These are phyloP conservation scores for Schwanniomyces vanrijiae DNA, from an alignment of 805 yeast genomes.

Conservation along the genomic window DNA sequence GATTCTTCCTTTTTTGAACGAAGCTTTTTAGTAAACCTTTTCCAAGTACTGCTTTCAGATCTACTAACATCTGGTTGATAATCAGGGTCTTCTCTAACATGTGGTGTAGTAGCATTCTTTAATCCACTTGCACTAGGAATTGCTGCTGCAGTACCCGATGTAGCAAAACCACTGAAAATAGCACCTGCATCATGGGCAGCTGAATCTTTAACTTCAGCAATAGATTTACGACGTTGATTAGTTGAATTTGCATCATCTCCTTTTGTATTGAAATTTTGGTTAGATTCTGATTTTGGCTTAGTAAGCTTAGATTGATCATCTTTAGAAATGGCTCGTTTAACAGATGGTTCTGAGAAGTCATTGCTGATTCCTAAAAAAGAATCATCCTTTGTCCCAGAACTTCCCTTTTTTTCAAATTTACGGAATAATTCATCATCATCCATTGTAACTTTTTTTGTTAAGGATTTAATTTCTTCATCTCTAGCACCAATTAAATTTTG, in stretches of 20 bases:
- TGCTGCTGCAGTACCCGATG: conserved; percentile 8
- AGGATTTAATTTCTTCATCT: conserved; percentile 31
- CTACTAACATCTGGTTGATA: neutral
- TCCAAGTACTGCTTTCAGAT: conserved; percentile 3
- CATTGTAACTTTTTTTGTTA: conserved; percentile 31
- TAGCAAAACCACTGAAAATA: conserved; percentile 14
- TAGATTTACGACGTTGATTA: neutral
- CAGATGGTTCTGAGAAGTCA: conserved; percentile 20
- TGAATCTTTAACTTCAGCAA: neutral
- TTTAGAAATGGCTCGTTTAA: conserved; percentile 6
- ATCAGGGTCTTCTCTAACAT: neutral
- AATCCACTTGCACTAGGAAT: neutral
- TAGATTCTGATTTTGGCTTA: neutral
- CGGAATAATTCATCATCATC: conserved; percentile 27
- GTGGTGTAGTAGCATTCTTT: neutral
- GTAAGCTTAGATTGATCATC: conserved; percentile 1
- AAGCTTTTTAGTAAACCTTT: conserved; percentile 5
- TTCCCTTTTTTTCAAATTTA: neutral
- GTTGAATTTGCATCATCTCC: neutral
- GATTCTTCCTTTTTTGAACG: neutral
- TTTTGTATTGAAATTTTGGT: too few relatives aligned
- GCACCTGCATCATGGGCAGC: conserved; percentile 9
- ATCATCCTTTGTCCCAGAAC: neutral
- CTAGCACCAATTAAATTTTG: conserved; percentile 31
- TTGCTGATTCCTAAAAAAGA: conserved; percentile 31